A percentile compares a stretch with the other conserved stretches of the same genome.
Evolutionary conservation across 2,329 filamentous ascomycete genomes (phyloP).

Genomic region (Microcyclospora pomicola): DNA sequence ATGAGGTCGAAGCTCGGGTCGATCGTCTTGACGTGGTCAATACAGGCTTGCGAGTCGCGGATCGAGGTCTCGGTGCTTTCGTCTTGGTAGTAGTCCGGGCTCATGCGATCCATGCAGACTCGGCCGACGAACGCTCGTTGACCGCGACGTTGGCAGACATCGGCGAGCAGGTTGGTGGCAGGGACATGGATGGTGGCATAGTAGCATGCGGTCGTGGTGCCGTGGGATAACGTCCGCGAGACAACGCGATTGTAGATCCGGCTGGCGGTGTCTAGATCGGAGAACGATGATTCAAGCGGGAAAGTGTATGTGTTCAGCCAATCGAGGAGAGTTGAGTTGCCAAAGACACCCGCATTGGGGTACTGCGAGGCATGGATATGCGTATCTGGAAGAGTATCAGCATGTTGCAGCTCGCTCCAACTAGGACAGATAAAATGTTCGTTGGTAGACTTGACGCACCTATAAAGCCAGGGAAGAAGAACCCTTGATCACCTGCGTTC

Average conservation of each 20-base stretch:
- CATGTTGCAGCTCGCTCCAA: not conserved
- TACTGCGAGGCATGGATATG: conserved; percentile 94
- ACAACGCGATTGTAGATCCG: conserved; percentile 68
- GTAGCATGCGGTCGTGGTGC: conserved; percentile 90
- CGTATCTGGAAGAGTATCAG: conserved; percentile 49
- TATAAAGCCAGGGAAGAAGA: conserved; percentile 77
- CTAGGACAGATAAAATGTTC: too few species aligned
- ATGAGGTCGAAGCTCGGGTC: conserved; percentile 55
- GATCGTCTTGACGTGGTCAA: conserved; percentile 47
- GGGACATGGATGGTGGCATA: conserved; percentile 79
- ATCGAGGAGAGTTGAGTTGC: conserved; percentile 79
- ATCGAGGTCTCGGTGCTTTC: conserved; percentile 49
- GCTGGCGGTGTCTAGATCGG: conserved; percentile 46
- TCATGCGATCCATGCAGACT: conserved; percentile 78
- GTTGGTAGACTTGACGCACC: conserved; percentile 33
- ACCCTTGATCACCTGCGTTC: conserved; percentile 38
- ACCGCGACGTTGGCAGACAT: conserved; percentile 63
- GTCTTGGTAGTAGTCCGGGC: conserved; percentile 70
- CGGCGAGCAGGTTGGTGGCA: conserved; percentile 80
- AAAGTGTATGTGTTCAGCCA: conserved; percentile 96
- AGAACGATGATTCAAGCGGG: conserved; percentile 70
- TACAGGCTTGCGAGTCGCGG: conserved; percentile 28
- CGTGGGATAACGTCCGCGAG: conserved; percentile 67
- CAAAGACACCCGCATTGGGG: conserved; percentile 86
- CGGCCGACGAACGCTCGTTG: conserved; percentile 85